Evolutionary conservation across 208 protist species (phyloP), one percentile per base, ranked within the genome.

Genomic region (Leishmania lainsoni): DNA sequence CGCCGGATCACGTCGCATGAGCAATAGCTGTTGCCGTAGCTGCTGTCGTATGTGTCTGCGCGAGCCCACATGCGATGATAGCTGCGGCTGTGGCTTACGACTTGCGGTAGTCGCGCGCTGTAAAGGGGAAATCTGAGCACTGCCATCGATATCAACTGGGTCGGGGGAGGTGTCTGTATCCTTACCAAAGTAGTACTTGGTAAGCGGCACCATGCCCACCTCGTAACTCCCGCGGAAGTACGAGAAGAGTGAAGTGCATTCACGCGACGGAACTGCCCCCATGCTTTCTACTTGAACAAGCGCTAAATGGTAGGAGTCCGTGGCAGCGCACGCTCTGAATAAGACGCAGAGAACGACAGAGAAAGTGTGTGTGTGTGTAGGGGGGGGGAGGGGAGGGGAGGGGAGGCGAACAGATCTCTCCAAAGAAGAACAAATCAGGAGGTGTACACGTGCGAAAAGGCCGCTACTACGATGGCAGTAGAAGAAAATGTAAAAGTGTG

Each of bases 201-300:
- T 95, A 49, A 97, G 86, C 4, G 93, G 93, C 78, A 97, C 91
- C 75, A 97, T 91, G 5, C 93, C 91, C 74, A 94, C 90, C 81
- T 97, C 93, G 83, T 97, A 97, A 51, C 87, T 97, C 22, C 93
- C 93, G 45, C 93, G 80, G 83, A 97, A 95, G 83, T 95, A 95
- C 32, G 93, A 97, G 79, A 94, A 97, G n/a, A 97, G 84, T 26
- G 86, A 88, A 42, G 84, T 88, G 26, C 79, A 83, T 78, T 97
- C 91, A 35, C 81, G 84, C 16, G 93, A 97, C 5, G 93, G 93
- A 45, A 81, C 81, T 35, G 84, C 93, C 4, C 93, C 93, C 93
- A 96, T 96, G 20, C n/a, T 69, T 54, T 3, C 42, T 56, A 45
- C 70, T 29, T 10, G 48, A 29, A n/a, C 29, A 70, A 69, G 52